Conservation (phyloP, 441 rosid genomes). For the Metrosideros polymorpha region DNA sequence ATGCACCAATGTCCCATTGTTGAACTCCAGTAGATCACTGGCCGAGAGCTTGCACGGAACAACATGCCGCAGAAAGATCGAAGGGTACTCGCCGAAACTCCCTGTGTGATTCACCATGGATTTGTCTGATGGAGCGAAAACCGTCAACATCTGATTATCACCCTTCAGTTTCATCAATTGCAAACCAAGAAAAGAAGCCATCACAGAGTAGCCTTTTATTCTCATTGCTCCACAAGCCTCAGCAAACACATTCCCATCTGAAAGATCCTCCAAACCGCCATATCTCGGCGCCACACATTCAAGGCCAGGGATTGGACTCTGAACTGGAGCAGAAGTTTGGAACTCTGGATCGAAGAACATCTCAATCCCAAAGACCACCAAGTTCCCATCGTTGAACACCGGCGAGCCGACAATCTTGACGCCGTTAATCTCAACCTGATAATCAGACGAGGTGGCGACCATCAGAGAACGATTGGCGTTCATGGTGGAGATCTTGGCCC, state of each 20-base stretch:
- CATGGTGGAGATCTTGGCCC: slow-evolving; percentile 31
- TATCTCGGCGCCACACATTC: not conserved
- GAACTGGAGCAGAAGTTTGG: not conserved
- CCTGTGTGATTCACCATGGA: not conserved
- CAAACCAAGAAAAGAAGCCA: slow-evolving; percentile 31
- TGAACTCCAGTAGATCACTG: slow-evolving; percentile 6
- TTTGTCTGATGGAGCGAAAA: slow-evolving; percentile 28
- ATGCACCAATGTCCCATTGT: slow-evolving; percentile 1
- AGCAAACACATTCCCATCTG: not conserved
- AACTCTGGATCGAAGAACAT: slow-evolving; percentile 25
- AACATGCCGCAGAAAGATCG: slow-evolving; percentile 20
- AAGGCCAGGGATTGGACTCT: not conserved
- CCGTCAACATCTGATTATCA: slow-evolving; percentile 4
- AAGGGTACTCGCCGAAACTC: not conserved
- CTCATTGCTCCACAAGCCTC: slow-evolving; percentile 8
- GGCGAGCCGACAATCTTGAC: slow-evolving; percentile 10
- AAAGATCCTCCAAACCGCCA: not conserved
- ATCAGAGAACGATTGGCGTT: slow-evolving; percentile 13
- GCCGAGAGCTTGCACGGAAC: slow-evolving; percentile 19
- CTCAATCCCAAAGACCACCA: slow-evolving; percentile 25
- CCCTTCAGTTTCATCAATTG: slow-evolving; percentile 15
- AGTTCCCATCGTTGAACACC: slow-evolving; percentile 21
- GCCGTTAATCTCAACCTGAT: slow-evolving; percentile 11
- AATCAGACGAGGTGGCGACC: slow-evolving; percentile 13
- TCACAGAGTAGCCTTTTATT: slow-evolving; percentile 19